These are phyloP conservation scores for Aquanectria penicillioides DNA, from an alignment of 2,329 filamentous ascomycete species.

Conservation along the genomic window DNA sequence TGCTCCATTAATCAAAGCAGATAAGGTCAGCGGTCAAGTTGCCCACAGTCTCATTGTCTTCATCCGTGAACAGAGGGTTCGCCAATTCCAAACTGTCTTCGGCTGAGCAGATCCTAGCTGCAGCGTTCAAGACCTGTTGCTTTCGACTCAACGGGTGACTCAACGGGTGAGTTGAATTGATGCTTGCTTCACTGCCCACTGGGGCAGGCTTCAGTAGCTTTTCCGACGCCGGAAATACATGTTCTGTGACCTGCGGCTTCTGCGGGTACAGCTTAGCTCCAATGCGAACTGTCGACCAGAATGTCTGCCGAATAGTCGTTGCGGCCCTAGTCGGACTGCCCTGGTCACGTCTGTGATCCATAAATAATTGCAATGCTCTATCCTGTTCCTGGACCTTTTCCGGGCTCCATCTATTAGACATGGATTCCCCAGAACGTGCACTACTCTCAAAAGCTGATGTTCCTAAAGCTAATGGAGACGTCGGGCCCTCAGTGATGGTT, in stretches of 20 bases:
- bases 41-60: neutral
- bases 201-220: neutral
- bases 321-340: neutral
- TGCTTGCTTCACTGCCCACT: neutral
- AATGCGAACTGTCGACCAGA: neutral
- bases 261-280: neutral
- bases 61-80: neutral
- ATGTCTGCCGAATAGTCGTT: neutral
- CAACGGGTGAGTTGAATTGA: neutral
- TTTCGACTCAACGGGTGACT: too few relatives aligned
- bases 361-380: neutral
- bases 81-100: neutral
- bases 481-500: neutral
- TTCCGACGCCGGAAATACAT: neutral
- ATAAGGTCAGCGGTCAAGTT: neutral
- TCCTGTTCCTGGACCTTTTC: conserved; percentile 28
- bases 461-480: neutral
- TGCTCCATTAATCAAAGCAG: neutral
- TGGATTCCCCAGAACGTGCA: conserved; percentile 5
- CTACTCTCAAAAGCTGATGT: neutral
- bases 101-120: neutral
- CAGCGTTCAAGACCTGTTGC: neutral
- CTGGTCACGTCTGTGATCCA: neutral
- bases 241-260: neutral
- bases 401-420: conserved; percentile 32